These are phyloP conservation scores for Fomitopsis betulina DNA, from an alignment of 1,284 basidiomycete genomes.

Conservation along the genomic window DNA sequence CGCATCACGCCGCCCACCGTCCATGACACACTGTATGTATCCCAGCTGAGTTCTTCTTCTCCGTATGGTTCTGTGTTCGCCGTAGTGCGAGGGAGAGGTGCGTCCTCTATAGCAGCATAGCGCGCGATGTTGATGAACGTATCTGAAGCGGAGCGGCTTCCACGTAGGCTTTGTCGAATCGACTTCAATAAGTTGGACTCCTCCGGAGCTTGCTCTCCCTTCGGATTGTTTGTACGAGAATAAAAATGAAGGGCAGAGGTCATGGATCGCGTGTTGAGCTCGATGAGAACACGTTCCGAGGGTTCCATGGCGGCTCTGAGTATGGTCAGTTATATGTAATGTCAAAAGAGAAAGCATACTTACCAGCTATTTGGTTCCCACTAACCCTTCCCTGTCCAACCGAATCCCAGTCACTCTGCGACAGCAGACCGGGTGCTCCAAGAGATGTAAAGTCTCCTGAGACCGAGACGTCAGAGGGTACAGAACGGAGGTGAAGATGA, in stretches of 20 bases:
- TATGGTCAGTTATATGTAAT: not conserved
- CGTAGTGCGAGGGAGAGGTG: not conserved
- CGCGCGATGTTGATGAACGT: constrained; percentile 11
- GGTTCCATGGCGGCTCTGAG: not conserved
- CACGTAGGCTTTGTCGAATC: constrained; percentile 21
- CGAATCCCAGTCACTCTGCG: no score
- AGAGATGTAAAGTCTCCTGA: no score
- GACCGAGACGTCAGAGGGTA: no score
- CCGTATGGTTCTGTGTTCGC: constrained; percentile 9
- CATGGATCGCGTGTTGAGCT: not conserved
- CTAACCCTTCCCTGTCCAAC: not conserved
- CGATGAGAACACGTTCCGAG: not conserved
- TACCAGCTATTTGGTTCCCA: not conserved
- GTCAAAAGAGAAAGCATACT: not conserved
- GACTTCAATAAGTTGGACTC: constrained; percentile 21
- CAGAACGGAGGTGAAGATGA: not conserved
- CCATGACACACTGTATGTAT: constrained; percentile 60
- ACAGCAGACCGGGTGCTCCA: no score
- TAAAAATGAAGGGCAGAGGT: constrained; percentile 7
- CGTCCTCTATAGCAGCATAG: constrained; percentile 6
- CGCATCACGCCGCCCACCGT: constrained; percentile 66
- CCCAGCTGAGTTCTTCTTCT: constrained; percentile 67
- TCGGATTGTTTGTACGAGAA: not conserved
- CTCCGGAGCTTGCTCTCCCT: not conserved
- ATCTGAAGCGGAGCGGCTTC: constrained; percentile 14